Evolutionary conservation across 495 filamentous ascomycete genomes (phyloP), one percentile per base, ranked within the genome.

Genomic region (Peziza echinospora): DNA sequence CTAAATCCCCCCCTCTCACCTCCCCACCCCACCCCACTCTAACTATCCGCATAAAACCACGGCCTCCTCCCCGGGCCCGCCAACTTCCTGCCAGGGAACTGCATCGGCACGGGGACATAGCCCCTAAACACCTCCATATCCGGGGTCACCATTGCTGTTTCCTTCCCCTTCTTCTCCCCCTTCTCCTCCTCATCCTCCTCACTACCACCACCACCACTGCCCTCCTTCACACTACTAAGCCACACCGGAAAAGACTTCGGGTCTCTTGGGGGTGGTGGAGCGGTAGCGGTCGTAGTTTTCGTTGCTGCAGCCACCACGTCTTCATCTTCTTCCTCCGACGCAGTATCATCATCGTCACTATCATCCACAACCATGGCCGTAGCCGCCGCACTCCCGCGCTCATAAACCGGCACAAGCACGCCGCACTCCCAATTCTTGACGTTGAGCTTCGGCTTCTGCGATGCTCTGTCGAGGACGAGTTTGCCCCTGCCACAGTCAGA

Each of bases 351-450:
- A n/a, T n/a, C n/a, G 23, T 41, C 48, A 11, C 49, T 26, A 19
- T 19, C 23, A 43, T 26, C 25, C 5, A 65, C 45, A 0, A 8
- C 13, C 0, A 19, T n/a, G 16, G 19, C 16, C 16, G 0, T 3
- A 26, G 37, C 19, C 23, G 43, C 13, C 13, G 30, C 30, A 17
- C 30, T 37, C n/a, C n/a, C n/a, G n/a, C n/a, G n/a, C 26, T 34
- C 26, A 8, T 34, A 8, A 0, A 71, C 59, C 1, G 72, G 76
- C 9, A 93, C 51, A 2, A 97, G 22, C 0, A 97, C 84, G 3
- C 89, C 89, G 52, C 84, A 94, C 62, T 97, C 89, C 89, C 89
- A 97, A 60, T 96, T 97, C 10, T 81, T 75, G 57, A 80, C 84
- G 47, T 76, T 89, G 17, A 96, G 61, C 53, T 85, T 93, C 0